Percentiles rank a stretch among this genome's conserved stretches.
Evolutionary conservation across 2,329 filamentous ascomycete species (phyloP).

Genomic region (Hymenoscyphus repandus): DNA sequence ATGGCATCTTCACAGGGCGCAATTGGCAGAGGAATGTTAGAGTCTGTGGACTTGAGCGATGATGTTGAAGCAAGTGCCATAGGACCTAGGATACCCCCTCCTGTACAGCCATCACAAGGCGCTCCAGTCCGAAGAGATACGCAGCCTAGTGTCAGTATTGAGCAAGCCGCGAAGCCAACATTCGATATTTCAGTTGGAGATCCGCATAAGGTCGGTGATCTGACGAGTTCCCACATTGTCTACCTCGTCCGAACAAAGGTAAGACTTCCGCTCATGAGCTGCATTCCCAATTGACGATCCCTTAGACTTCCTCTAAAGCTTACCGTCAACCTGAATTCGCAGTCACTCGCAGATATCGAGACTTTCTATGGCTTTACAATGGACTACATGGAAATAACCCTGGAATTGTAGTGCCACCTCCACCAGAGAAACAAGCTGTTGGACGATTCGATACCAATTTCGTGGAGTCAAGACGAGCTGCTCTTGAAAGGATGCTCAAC

Average conservation of each 20-base stretch:
- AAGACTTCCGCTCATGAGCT: constrained; percentile 23
- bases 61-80: constrained; percentile 42
- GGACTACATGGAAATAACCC: constrained; percentile 92
- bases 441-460: constrained; percentile 96
- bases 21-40: constrained; percentile 45
- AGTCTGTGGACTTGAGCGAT: constrained; percentile 69
- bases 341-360: constrained; percentile 88
- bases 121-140: constrained; percentile 47
- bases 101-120: constrained; percentile 53
- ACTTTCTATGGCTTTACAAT: constrained; percentile 97
- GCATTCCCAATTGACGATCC: constrained; percentile 15
- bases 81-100: constrained; percentile 61
- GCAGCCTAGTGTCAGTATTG: constrained; percentile 79
- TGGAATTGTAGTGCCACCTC: constrained; percentile 89
- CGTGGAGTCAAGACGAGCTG: constrained; percentile 85
- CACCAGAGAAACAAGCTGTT: constrained; percentile 95
- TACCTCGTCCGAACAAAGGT: constrained; percentile 94
- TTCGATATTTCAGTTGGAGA: constrained; percentile 92
- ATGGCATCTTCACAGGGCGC: constrained; percentile 41
- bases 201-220: constrained; percentile 93
- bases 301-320: constrained; percentile 86
- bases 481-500: constrained; percentile 96
- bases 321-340: constrained; percentile 90
- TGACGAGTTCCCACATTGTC: constrained; percentile 96
- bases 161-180: constrained; percentile 86